Base-by-base conservation (phyloP, 352 stramenopile species). In the Pythium insidiosum region DNA sequence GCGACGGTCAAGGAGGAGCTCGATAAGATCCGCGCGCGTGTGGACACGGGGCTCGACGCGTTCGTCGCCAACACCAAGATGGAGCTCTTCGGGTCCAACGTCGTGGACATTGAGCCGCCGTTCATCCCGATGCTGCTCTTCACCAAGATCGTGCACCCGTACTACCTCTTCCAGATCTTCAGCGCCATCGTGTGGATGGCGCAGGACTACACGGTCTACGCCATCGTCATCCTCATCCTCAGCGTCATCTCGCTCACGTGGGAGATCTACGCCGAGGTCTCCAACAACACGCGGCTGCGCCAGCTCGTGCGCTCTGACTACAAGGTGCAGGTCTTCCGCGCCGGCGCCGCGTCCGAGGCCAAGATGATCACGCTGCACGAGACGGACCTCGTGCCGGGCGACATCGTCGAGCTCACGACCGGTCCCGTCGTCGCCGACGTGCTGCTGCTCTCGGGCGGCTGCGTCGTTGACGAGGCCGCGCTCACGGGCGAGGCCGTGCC, bases 151-250 rank as follows among this genome's bases (percentile, higher is more conserved):
- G 57, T 78, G 33, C 71, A 80, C 25, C 71, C 68, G 43, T 84
- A 69, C 51, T 80, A 84, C 52, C 20, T 84, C 5, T 84, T 84
- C 40, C 68, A 84, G 51, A 25, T 80, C 19, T 78, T 84, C 46
- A 78, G 65, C 24, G 52, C 61, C 7, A 50, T 38, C 0, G 59
- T 84, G 12, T 84, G 71, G 71, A 63, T 78, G 20, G 42, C 38
- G 2, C 38, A 80, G 20, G 34, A 60, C 2, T 84, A 84, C 48
- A 64, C 49, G 2, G 37, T 58, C 10, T 80, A 80, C 46, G 59
- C 67, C 1, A 36, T 66, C 7, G 55, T 71, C 12, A 74, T 84
- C 38, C 18, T 84, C 25, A 40, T 40, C 9, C 49, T 80, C 7
- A 78, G 67, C 15, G 40, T 58, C 7, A 34, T 45, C 3, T 80